Evolutionary conservation across 495 filamentous ascomycete species (phyloP).

Genomic region (Amphirosellinia nigrospora): DNA sequence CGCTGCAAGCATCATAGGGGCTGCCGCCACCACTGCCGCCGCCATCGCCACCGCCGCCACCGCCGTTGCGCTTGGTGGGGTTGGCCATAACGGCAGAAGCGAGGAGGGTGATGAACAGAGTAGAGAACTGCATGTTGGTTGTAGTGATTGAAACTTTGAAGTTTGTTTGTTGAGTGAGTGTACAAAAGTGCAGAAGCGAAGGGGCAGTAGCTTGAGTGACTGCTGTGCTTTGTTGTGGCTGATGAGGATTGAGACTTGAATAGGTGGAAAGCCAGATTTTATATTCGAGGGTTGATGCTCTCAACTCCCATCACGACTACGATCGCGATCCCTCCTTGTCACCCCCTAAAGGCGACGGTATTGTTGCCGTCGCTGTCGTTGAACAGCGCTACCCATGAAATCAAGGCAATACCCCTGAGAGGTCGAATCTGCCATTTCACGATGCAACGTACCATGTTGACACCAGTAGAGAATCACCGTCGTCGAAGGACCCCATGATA

Average conservation of each 20-base stretch:
- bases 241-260: conserved; percentile 28
- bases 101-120: conserved; percentile 43
- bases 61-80: conserved; percentile 36
- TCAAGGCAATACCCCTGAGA: conserved; percentile 7
- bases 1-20: conserved; percentile 33
- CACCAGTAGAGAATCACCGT: not conserved
- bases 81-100: conserved; percentile 42
- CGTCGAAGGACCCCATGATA: not conserved
- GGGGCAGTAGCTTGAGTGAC: conserved; percentile 27
- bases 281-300: conserved; percentile 28
- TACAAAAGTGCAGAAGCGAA: conserved; percentile 31
- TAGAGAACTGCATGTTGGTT: conserved; percentile 48
- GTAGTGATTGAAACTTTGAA: conserved; percentile 31
- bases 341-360: not conserved
- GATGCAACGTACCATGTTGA: conserved; percentile 16
- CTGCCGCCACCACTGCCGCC: conserved; percentile 25
- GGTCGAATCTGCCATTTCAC: not conserved
- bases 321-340: not conserved
- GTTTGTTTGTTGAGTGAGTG: conserved; percentile 31
- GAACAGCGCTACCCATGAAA: conserved; percentile 15
- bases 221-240: conserved; percentile 21
- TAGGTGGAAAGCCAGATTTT: conserved; percentile 27
- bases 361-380: not conserved
- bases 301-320: not conserved
- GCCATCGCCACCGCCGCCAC: conserved; percentile 32